Conservation (phyloP, 148 eudicot genomes). For the Agrostemma githago region DNA sequence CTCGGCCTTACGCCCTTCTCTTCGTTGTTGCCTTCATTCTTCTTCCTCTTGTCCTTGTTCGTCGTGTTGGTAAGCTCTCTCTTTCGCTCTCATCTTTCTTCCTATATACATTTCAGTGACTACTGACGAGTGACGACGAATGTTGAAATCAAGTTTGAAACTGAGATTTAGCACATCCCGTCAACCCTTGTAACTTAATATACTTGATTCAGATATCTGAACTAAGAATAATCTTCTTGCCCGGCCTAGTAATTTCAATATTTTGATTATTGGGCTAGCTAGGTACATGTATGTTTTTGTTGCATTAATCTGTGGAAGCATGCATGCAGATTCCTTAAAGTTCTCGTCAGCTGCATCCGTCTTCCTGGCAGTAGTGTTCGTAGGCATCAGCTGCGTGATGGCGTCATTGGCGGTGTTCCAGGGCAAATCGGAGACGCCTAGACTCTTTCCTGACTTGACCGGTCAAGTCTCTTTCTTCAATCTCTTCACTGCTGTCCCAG, state of each 20-base stretch:
- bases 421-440: conserved; percentile 54
- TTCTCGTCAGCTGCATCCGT: conserved; percentile 83
- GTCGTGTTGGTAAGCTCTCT: conserved; percentile 64
- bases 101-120: neutral
- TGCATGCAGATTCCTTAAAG: conserved; percentile 66
- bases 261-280: too few relatives aligned
- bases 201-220: too few relatives aligned
- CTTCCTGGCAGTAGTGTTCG: conserved; percentile 76
- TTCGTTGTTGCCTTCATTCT: conserved; percentile 50
- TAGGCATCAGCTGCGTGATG: conserved; percentile 72
- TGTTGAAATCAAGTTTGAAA: too few relatives aligned
- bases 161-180: too few relatives aligned
- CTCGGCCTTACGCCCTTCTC: conserved; percentile 59
- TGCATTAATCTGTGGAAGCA: conserved; percentile 24
- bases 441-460: conserved; percentile 56
- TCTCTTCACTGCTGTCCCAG: conserved; percentile 89
- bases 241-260: too few relatives aligned
- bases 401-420: conserved; percentile 53
- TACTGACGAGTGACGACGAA: too few relatives aligned
- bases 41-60: conserved; percentile 63
- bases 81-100: neutral
- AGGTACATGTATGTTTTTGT: neutral
- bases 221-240: too few relatives aligned
- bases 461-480: conserved; percentile 54
- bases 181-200: too few relatives aligned